Percentiles rank a stretch among this genome's conserved stretches.
Conservation (phyloP, 495 filamentous ascomycete species). For the Clohesyomyces aquaticus region DNA sequence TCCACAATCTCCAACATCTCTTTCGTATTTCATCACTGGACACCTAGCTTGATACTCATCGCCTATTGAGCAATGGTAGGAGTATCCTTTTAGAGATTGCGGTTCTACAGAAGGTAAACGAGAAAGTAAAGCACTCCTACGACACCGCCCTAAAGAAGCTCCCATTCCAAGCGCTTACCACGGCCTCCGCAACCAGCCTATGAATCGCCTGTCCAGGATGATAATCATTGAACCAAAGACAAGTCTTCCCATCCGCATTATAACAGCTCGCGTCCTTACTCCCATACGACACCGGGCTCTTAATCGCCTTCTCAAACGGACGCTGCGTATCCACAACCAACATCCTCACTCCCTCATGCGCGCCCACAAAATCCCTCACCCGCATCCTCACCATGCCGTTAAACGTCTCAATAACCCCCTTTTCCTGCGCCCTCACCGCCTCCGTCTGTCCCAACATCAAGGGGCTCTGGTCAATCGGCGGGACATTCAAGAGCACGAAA, state of each 20-base stretch:
- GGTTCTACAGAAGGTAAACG: too few relatives aligned
- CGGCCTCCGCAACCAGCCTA: conserved; percentile 5
- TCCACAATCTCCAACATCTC: background rate
- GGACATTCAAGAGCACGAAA: conserved; percentile 34
- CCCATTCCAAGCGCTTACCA: background rate
- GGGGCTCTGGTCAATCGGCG: conserved; percentile 26
- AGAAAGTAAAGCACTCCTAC: too few relatives aligned
- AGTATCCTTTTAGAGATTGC: too few relatives aligned
- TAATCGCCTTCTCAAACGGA: conserved; percentile 50
- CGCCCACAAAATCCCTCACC: conserved; percentile 40
- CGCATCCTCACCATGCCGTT: conserved; percentile 43
- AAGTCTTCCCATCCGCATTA: conserved; percentile 51
- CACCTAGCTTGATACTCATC: too few relatives aligned
- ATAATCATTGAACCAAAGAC: conserved; percentile 54
- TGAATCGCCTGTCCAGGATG: conserved; percentile 46
- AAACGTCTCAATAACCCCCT: conserved; percentile 37
- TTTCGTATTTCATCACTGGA: background rate
- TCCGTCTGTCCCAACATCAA: conserved; percentile 29
- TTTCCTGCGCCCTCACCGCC: conserved; percentile 12
- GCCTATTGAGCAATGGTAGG: too few relatives aligned
- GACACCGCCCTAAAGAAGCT: background rate
- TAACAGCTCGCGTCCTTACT: conserved; percentile 51
- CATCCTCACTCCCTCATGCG: conserved; percentile 43
- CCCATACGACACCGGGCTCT: conserved; percentile 52
- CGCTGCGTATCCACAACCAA: conserved; percentile 49